Evolutionary conservation across 176 grass and related monocot genomes (phyloP).

Genomic region (Aegilops sharonensis): DNA sequence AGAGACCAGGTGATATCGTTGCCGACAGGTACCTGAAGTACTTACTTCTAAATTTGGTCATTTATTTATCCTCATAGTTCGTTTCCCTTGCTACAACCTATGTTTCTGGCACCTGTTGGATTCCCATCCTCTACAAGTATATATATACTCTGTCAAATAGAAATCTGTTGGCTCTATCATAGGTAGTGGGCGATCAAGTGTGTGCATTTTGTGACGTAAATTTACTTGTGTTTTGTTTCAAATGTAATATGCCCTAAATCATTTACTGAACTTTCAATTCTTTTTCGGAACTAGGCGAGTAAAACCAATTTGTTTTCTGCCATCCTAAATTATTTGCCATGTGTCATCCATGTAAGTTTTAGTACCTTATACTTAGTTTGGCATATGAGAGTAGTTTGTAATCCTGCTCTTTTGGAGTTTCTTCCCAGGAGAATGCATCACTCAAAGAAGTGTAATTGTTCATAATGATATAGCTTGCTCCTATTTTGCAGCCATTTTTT

Average conservation of each 20-base stretch:
- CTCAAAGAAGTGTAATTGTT: no score
- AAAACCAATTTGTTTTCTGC: not conserved
- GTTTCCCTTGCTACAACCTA: no score
- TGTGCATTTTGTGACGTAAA: not conserved
- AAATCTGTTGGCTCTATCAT: not conserved
- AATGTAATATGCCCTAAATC: not conserved
- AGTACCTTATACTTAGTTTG: not conserved
- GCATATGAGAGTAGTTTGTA: not conserved
- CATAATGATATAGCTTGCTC: no score
- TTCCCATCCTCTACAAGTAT: no score
- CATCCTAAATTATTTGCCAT: slow-evolving; percentile 73
- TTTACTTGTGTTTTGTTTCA: not conserved
- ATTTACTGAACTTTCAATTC: not conserved
- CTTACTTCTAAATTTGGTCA: no score
- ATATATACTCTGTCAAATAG: no score
- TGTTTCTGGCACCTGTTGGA: no score
- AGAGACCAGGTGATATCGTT: no score
- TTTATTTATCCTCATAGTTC: no score
- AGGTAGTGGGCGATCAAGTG: not conserved
- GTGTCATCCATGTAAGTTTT: slow-evolving; percentile 45
- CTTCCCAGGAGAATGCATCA: no score
- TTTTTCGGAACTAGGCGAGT: not conserved
- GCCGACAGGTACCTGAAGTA: no score
- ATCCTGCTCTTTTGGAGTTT: not conserved
- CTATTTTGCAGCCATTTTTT: no score